Percentiles rank a stretch among this genome's conserved stretches.
Conservation (phyloP, 257 asterid genomes). For the Leptodermis oblonga region DNA sequence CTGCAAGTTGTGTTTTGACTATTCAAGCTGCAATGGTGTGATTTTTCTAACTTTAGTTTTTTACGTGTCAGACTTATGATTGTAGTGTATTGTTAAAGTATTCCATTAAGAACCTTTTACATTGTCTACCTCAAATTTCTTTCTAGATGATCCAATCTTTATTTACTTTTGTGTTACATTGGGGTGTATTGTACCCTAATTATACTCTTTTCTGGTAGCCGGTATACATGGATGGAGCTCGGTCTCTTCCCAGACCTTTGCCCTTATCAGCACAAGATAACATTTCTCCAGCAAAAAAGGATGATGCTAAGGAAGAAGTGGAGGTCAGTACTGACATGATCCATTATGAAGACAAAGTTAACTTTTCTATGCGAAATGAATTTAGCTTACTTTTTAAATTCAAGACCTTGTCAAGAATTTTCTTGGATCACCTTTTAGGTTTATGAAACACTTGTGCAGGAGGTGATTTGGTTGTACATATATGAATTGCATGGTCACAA, state of each 20-base stretch:
- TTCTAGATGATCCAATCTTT: not conserved
- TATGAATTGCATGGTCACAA: not conserved
- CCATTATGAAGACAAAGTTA: not conserved
- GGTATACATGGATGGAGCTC: conserved; percentile 48
- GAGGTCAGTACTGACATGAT: conserved; percentile 51
- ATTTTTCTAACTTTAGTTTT: not conserved
- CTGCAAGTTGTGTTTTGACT: not conserved
- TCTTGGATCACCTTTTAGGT: not conserved
- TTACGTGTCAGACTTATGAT: not conserved
- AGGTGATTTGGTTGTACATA: not conserved
- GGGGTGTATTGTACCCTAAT: conserved; percentile 14
- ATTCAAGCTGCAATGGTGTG: not conserved
- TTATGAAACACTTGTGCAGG: not conserved
- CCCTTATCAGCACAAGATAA: conserved; percentile 52
- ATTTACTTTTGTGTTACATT: not conserved
- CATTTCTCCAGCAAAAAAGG: conserved; percentile 43
- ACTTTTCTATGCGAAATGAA: too few relatives aligned
- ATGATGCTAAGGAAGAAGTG: conserved; percentile 49
- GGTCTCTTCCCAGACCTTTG: conserved; percentile 84
- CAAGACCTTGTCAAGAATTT: not conserved
- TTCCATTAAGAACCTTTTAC: not conserved
- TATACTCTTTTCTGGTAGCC: conserved; percentile 43
- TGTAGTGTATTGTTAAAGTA: not conserved
- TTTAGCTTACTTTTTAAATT: not conserved
- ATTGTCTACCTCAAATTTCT: not conserved